These are phyloP conservation scores for Penicillium sp. DNA, from an alignment of 2,329 filamentous ascomycete species.

Conservation along the genomic window DNA sequence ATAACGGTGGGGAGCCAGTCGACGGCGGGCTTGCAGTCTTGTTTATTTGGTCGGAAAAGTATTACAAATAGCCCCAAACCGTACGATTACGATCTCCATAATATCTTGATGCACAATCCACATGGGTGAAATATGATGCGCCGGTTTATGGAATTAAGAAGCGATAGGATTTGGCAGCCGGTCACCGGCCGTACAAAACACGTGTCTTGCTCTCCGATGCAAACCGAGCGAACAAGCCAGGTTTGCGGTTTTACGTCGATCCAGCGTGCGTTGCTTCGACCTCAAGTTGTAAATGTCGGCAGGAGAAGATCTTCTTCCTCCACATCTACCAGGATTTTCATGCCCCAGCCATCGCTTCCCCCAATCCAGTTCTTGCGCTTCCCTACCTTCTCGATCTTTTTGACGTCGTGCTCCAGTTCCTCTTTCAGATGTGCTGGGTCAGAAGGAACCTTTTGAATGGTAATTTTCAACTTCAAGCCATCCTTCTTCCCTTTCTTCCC, in stretches of 20 bases:
- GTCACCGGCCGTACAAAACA: background rate
- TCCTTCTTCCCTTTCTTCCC: constrained; percentile 34
- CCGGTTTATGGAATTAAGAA: no score
- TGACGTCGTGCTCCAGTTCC: constrained; percentile 23
- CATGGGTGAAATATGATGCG: no score
- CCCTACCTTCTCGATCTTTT: constrained; percentile 35
- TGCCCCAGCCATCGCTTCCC: constrained; percentile 29
- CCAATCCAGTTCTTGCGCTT: constrained; percentile 40
- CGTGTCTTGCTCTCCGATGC: background rate
- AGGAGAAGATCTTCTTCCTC: constrained; percentile 17
- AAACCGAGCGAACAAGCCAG: background rate
- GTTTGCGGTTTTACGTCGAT: background rate
- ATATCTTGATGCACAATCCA: no score
- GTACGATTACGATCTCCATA: no score
- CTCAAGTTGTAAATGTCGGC: background rate
- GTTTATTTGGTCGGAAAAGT: no score
- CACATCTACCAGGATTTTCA: constrained; percentile 23
- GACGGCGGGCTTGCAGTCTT: no score
- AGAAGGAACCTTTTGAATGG: constrained; percentile 23
- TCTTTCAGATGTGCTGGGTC: constrained; percentile 26
- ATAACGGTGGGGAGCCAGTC: no score
- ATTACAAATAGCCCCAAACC: background rate
- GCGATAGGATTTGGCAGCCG: background rate
- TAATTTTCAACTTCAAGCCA: constrained; percentile 28
- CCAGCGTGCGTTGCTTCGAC: background rate